Conservation (phyloP, 129 eudicot genomes). For the Heracleum sosnowskyi region DNA sequence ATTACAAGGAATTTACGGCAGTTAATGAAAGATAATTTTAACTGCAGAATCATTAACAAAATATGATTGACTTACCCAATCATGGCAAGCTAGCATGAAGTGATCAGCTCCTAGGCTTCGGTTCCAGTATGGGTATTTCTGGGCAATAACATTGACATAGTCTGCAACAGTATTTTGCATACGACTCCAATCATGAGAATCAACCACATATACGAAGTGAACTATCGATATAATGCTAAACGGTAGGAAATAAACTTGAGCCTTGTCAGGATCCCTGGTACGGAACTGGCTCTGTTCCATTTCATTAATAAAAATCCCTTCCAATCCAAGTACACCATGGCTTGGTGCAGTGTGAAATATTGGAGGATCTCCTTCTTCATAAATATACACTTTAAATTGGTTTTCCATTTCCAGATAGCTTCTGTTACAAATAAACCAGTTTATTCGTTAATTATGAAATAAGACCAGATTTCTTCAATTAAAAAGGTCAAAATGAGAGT, state of each 20-base stretch:
- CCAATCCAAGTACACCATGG: conserved; percentile 40
- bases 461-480: not conserved
- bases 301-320: conserved; percentile 47
- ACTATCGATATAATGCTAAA: conserved; percentile 43
- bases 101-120: conserved; percentile 59
- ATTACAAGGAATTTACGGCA: not conserved
- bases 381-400: conserved; percentile 39
- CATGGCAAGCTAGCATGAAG: conserved; percentile 59
- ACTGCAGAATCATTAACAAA: not conserved
- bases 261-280: conserved; percentile 38
- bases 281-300: conserved; percentile 42
- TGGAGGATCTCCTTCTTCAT: conserved; percentile 68
- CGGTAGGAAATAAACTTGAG: conserved; percentile 52
- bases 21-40: not conserved
- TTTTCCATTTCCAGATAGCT: conserved; percentile 59
- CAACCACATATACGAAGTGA: conserved; percentile 30
- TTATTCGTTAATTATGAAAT: not conserved
- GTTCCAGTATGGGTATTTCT: conserved; percentile 54
- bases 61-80: conserved; percentile 37
- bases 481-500: not conserved
- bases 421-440: conserved; percentile 17
- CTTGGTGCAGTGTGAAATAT: conserved; percentile 42
- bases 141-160: conserved; percentile 35
- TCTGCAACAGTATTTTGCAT: conserved; percentile 41
- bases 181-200: conserved; percentile 34